Conservation (phyloP, 495 filamentous ascomycete genomes). For the Aspergillus mulundensis region DNA sequence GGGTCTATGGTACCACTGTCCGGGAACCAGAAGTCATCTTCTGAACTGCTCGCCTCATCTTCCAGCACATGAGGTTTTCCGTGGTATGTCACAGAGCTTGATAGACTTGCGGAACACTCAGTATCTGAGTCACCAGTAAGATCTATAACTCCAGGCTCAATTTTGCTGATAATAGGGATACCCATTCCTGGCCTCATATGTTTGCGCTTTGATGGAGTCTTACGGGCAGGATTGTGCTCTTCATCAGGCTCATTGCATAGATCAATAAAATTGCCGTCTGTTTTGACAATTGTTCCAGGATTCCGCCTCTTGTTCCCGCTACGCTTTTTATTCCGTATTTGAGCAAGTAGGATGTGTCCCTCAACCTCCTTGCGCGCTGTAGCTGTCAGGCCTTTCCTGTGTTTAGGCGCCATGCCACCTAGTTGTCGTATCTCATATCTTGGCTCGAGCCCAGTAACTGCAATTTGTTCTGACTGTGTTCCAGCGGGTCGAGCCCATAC, state of each 20-base stretch:
- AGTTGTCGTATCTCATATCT: constrained; percentile 30
- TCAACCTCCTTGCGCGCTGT: constrained; percentile 17
- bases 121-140: constrained; percentile 29
- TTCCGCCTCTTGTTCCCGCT: constrained; percentile 17
- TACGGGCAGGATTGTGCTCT: no score
- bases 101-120: constrained; percentile 1
- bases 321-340: constrained; percentile 25
- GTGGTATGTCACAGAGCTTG: no score
- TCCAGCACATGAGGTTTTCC: not conserved
- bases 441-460: constrained; percentile 17
- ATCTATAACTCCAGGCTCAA: constrained; percentile 25
- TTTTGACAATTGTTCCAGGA: not conserved
- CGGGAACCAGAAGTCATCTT: constrained; percentile 49
- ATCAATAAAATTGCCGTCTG: constrained; percentile 7
- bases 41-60: constrained; percentile 17
- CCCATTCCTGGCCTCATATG: not conserved
- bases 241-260: constrained; percentile 7
- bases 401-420: constrained; percentile 17
- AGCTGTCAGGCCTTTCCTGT: constrained; percentile 22
- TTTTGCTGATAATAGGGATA: constrained; percentile 3
- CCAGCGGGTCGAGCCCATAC: constrained; percentile 34
- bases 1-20: not conserved
- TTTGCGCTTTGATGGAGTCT: not conserved
- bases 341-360: constrained; percentile 21
- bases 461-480: constrained; percentile 14